These are phyloP conservation scores for Parasitella parasitica DNA, from an alignment of 371 early-diverging fungal genomes.

Conservation along the genomic window DNA sequence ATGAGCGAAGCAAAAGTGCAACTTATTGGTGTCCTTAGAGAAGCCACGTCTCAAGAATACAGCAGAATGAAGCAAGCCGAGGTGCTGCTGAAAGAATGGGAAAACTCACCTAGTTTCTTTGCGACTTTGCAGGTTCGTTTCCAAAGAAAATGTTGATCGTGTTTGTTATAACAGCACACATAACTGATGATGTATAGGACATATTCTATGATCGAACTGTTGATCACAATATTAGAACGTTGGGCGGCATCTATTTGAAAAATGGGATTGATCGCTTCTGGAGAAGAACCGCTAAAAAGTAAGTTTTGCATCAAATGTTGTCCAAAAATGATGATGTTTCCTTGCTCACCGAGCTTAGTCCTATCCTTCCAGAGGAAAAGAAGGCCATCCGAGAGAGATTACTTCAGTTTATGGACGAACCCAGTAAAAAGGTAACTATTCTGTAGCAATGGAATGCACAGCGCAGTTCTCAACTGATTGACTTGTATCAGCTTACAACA, in stretches of 20 bases:
- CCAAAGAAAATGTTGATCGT: neutral
- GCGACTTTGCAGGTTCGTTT: slow-evolving; percentile 66
- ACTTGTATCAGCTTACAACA: slow-evolving; percentile 58
- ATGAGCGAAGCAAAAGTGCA: slow-evolving; percentile 62
- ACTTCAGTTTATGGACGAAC: slow-evolving; percentile 64
- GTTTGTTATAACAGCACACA: neutral
- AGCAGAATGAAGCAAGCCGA: slow-evolving; percentile 67
- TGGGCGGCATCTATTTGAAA: slow-evolving; percentile 82
- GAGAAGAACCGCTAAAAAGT: slow-evolving; percentile 80
- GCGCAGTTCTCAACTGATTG: too few relatives aligned
- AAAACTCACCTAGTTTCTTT: slow-evolving; percentile 71
- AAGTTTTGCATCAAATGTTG: neutral
- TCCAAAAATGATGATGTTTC: too few relatives aligned
- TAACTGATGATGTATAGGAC: slow-evolving; percentile 46
- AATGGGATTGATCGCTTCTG: slow-evolving; percentile 90
- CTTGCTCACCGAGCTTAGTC: too few relatives aligned
- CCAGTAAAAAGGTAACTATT: slow-evolving; percentile 60
- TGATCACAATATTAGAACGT: slow-evolving; percentile 69
- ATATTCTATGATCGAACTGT: slow-evolving; percentile 72
- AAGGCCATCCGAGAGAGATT: slow-evolving; percentile 58
- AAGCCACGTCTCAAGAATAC: slow-evolving; percentile 73
- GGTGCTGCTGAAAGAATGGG: slow-evolving; percentile 75
- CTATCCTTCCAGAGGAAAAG: slow-evolving; percentile 71
- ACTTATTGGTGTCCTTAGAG: slow-evolving; percentile 55
- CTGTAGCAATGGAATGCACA: too few relatives aligned